Conservation (phyloP, 805 yeast genomes). For the Starmerella floricola region DNA sequence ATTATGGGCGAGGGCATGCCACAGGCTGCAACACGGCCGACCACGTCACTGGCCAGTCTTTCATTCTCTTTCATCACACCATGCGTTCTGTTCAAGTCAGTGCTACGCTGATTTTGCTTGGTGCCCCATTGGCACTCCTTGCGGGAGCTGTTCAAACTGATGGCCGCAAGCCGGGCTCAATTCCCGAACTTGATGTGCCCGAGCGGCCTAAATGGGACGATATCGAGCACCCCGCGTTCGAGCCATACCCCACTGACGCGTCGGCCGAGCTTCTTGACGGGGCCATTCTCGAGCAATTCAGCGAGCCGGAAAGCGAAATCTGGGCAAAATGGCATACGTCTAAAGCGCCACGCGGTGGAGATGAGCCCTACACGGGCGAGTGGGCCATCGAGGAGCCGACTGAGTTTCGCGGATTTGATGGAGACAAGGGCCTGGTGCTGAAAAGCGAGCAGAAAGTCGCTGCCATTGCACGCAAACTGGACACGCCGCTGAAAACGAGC, state of each 20-base stretch:
- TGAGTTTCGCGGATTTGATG: slow-evolving; percentile 44
- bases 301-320: slow-evolving; percentile 27
- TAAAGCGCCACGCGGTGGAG: slow-evolving; percentile 8
- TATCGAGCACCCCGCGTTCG: slow-evolving; percentile 23
- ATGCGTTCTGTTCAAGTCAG: neutral
- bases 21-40: neutral
- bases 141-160: slow-evolving; percentile 6
- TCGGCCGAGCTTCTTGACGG: slow-evolving; percentile 18
- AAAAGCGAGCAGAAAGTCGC: slow-evolving; percentile 68
- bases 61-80: neutral
- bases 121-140: slow-evolving; percentile 1
- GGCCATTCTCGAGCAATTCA: slow-evolving; percentile 29
- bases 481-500: slow-evolving; percentile 45
- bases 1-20: too few relatives aligned
- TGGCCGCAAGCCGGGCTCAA: slow-evolving; percentile 8
- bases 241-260: slow-evolving; percentile 20
- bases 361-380: slow-evolving; percentile 50
- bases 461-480: slow-evolving; percentile 60
- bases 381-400: slow-evolving; percentile 63
- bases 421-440: slow-evolving; percentile 67
- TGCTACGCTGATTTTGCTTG: slow-evolving; percentile 3
- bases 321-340: slow-evolving; percentile 39
- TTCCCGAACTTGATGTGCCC: slow-evolving; percentile 15
- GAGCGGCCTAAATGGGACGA: slow-evolving; percentile 17
- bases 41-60: neutral